Evolutionary conservation across 2,329 filamentous ascomycete species (phyloP), one percentile per base, ranked within the genome.

Genomic region (Pseudogymnoascus sp.): DNA sequence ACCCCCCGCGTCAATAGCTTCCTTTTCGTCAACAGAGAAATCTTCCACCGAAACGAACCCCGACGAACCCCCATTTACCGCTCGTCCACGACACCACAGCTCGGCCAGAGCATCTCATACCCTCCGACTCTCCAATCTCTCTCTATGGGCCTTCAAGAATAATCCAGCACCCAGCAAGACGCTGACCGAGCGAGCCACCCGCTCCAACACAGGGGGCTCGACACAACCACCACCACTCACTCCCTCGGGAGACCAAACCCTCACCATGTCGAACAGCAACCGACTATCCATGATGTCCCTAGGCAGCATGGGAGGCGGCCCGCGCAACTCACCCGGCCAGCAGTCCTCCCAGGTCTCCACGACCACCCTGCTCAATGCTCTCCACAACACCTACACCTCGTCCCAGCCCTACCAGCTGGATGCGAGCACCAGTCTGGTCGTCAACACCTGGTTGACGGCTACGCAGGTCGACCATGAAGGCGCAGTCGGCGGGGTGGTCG

Each of bases 391-490:
- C 71, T 97, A 96, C 75, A 83, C 90, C 58, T 86, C 89, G 2
- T 87, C 86, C 31, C 86, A 91, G 70, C 85, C 93, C n/a, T 94
- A 96, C 73, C 82, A 82, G 65, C 83, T 99, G 52, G 94, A 99
- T 75, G 87, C 92, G 58, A 91, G 90, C 67, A 94, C 92, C 36
- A 96, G 91, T 73, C 75, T 97, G 39, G 92, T 94, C 0, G 91
- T 97, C 67, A 97, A 97, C 77, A 97, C 92, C 62, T 97, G 92
- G 92, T 82, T 94, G 60, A 96, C 90, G 3, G 90, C 90, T 15
- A 81, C 85, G 29, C 89, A 89, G 67, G 78, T 83, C 25, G 85
- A 87, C 39, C 81, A 84, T 2, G 84, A 91, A 69, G 89, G 88
- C 37, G 81, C 83, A 62, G 79, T 80, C 55, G 90, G 89, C 60